Evolutionary conservation across 2,329 filamentous ascomycete species (phyloP).

Genomic region (Hymenotorrendiella dingleyae): DNA sequence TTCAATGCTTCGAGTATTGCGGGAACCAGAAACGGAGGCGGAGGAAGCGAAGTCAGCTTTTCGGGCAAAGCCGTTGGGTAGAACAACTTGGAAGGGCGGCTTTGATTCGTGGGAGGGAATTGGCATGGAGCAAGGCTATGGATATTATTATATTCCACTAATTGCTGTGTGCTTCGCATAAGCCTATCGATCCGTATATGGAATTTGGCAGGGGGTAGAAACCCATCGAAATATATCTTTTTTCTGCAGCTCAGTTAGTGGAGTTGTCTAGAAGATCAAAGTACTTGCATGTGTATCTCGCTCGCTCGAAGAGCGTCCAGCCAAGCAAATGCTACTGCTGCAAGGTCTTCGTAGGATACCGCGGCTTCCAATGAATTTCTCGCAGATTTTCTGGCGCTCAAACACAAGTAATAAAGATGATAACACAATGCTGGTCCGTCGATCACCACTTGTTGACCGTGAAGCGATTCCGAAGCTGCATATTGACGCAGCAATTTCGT

Average conservation of each 20-base stretch:
- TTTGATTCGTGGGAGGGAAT: slow-evolving; percentile 3
- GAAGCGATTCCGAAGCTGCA: slow-evolving; percentile 38
- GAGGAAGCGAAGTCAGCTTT: slow-evolving; percentile 31
- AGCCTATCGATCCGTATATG: slow-evolving; percentile 24
- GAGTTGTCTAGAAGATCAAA: background rate
- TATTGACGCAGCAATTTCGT: slow-evolving; percentile 48
- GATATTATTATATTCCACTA: slow-evolving; percentile 21
- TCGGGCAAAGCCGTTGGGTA: slow-evolving; percentile 15
- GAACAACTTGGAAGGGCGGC: slow-evolving; percentile 16
- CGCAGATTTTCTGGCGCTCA: slow-evolving; percentile 33
- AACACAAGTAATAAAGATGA: slow-evolving; percentile 57
- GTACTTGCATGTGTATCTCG: slow-evolving; percentile 54
- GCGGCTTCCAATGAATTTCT: slow-evolving; percentile 44
- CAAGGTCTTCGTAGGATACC: slow-evolving; percentile 60
- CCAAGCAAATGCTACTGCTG: slow-evolving; percentile 52
- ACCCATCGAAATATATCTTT: slow-evolving; percentile 81
- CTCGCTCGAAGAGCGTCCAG: slow-evolving; percentile 51
- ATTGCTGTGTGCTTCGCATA: slow-evolving; percentile 18
- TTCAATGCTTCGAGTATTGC: slow-evolving; percentile 66
- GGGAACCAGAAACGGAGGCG: slow-evolving; percentile 67
- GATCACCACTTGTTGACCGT: slow-evolving; percentile 45
- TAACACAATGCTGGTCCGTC: slow-evolving; percentile 79
- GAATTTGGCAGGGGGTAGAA: slow-evolving; percentile 51
- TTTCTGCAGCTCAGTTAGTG: slow-evolving; percentile 38
- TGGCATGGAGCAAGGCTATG: slow-evolving; percentile 14